Conservation (phyloP, 805 yeast genomes). For the Wickerhamiella hasegawae region DNA sequence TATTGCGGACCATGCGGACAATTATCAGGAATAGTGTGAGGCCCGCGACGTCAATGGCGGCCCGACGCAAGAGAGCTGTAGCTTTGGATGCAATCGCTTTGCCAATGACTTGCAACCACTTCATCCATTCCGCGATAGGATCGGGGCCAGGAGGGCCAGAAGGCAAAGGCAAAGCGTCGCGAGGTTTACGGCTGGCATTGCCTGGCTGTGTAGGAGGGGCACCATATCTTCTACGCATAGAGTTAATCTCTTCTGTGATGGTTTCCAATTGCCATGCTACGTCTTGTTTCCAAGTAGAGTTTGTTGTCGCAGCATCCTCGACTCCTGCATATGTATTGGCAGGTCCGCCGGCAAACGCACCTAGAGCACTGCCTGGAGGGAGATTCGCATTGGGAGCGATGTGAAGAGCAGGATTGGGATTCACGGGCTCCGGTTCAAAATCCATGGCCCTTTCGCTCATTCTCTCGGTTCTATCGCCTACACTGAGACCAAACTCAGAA, state of each 20-base stretch:
- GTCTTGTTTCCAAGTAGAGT: slow-evolving; percentile 13
- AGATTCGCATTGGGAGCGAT: neutral
- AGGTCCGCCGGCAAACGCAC: neutral
- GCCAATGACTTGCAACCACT: neutral
- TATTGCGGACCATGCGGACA: slow-evolving; percentile 9
- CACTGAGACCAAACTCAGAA: slow-evolving; percentile 17
- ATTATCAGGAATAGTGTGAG: slow-evolving; percentile 8
- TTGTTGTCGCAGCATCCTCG: neutral
- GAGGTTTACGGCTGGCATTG: neutral
- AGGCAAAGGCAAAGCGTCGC: neutral
- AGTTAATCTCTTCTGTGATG: slow-evolving; percentile 15
- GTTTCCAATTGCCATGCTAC: slow-evolving; percentile 17
- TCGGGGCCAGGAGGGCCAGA: neutral
- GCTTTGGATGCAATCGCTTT: neutral
- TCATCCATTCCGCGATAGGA: neutral
- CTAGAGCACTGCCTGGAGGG: neutral
- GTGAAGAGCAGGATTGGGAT: neutral
- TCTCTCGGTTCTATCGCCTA: slow-evolving; percentile 11
- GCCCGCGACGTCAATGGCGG: slow-evolving; percentile 8
- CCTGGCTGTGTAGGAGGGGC: neutral
- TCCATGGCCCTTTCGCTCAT: slow-evolving; percentile 1
- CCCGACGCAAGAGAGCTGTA: slow-evolving; percentile 4
- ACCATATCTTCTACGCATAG: slow-evolving; percentile 10
- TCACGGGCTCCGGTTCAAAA: neutral
- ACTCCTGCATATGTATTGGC: too few species aligned